phyloP scores from a whole-genome alignment of 73 alveolate species.

The Symbiodinium pilosum region DNA sequence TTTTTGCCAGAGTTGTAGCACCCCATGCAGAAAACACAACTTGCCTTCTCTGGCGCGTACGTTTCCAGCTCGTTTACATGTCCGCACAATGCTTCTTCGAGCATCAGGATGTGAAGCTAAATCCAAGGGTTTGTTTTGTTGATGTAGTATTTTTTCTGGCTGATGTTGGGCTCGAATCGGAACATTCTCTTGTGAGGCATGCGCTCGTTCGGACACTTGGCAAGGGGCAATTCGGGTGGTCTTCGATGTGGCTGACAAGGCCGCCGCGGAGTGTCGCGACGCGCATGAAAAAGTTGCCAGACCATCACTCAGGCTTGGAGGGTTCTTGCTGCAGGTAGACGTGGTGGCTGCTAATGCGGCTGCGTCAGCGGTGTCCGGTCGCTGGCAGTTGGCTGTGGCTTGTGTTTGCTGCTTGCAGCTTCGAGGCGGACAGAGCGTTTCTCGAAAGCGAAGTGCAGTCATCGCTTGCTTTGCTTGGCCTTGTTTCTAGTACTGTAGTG shows the following conservation, averaged over 20 bases:
- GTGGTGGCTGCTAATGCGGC: background rate
- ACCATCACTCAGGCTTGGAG: no score
- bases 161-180: no score
- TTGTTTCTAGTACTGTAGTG: background rate
- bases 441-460: background rate
- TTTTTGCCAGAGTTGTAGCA: no score
- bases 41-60: no score
- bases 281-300: no score
- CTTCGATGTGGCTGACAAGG: slow-evolving; percentile 2
- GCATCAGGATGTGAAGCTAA: no score
- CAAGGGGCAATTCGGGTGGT: background rate
- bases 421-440: background rate
- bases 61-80: no score
- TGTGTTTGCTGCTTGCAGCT: background rate
- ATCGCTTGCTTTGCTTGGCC: background rate
- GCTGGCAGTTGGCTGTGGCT: background rate
- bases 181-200: background rate
- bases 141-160: no score
- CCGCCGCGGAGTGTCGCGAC: background rate
- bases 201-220: background rate
- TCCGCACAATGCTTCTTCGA: no score
- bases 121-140: no score
- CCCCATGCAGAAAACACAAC: no score
- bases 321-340: background rate
- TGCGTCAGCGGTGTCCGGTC: background rate